These are phyloP conservation scores for Sambucus nigra DNA, from an alignment of 129 eudicot species.

Conservation along the genomic window DNA sequence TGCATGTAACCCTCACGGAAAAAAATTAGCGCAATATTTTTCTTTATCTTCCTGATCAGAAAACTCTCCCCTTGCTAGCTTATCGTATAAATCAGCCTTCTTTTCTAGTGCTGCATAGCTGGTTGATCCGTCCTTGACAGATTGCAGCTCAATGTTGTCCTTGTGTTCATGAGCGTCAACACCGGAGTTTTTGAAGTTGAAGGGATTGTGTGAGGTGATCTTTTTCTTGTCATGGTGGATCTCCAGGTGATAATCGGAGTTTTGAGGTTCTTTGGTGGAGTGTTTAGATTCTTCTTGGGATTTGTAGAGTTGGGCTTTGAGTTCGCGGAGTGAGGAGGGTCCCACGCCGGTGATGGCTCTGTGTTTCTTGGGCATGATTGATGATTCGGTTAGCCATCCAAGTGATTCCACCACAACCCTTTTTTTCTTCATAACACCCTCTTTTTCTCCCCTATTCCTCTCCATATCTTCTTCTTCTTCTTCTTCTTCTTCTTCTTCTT, in stretches of 20 bases:
- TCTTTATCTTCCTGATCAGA: conserved; percentile 90
- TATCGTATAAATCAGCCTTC: conserved; percentile 77
- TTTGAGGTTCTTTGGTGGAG: conserved; percentile 20
- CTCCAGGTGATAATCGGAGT: conserved; percentile 42
- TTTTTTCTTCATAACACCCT: conserved; percentile 27
- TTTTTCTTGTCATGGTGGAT: conserved; percentile 76
- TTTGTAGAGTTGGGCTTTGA: conserved; percentile 84
- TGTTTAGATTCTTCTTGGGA: conserved; percentile 74
- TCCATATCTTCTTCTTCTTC: not conserved
- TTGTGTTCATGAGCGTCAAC: conserved; percentile 68
- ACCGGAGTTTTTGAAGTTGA: conserved; percentile 58
- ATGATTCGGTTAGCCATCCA: conserved; percentile 97
- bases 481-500: too few relatives aligned
- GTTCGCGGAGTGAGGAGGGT: conserved; percentile 73
- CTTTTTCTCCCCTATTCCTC: conserved; percentile 25
- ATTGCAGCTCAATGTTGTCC: conserved; percentile 91
- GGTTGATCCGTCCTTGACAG: conserved; percentile 70
- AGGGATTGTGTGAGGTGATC: conserved; percentile 39
- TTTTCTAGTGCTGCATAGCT: conserved; percentile 94
- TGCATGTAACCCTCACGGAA: conserved; percentile 45
- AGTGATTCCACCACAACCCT: conserved; percentile 62
- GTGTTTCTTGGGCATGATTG: conserved; percentile 90
- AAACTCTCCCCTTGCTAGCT: conserved; percentile 69
- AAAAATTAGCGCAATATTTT: conserved; percentile 88
- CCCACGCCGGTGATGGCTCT: conserved; percentile 86